phyloP scores from a whole-genome alignment of 495 filamentous ascomycete genomes.

The Alectoria sarmentosa region DNA sequence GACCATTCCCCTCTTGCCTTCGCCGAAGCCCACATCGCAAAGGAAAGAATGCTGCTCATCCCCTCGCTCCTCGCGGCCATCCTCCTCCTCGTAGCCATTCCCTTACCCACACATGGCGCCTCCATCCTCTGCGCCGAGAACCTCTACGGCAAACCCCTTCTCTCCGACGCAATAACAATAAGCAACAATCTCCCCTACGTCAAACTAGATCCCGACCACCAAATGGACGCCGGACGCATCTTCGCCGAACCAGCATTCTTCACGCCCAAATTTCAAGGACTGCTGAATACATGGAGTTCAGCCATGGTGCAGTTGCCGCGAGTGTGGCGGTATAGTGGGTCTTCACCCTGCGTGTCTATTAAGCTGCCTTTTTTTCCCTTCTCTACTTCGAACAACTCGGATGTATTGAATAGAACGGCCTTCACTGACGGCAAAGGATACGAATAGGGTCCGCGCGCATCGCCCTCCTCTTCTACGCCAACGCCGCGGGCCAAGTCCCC shows the following conservation, averaged over 20 bases:
- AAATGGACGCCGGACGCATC: neutral
- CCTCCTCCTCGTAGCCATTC: neutral
- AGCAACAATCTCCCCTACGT: neutral
- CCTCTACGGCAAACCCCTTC: conserved; percentile 4
- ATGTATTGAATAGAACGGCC: no score
- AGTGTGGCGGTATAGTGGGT: conserved; percentile 6
- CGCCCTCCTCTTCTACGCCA: conserved; percentile 10
- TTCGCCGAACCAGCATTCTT: conserved; percentile 14
- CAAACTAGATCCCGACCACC: neutral
- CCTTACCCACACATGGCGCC: neutral
- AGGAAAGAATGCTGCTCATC: no score
- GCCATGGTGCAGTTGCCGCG: conserved; percentile 7
- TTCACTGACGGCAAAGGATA: no score
- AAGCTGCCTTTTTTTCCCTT: no score
- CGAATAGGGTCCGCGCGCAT: conserved; percentile 11
- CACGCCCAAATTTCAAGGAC: neutral
- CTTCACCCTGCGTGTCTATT: no score
- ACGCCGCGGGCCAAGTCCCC: conserved; percentile 6
- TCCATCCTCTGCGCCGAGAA: neutral
- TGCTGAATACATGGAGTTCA: neutral
- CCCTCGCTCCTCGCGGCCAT: neutral
- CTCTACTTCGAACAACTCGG: no score
- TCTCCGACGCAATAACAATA: neutral
- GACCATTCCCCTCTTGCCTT: no score
- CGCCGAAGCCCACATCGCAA: no score